Conservation (phyloP, 1,284 basidiomycete species). For the Wolfiporia cocos region DNA sequence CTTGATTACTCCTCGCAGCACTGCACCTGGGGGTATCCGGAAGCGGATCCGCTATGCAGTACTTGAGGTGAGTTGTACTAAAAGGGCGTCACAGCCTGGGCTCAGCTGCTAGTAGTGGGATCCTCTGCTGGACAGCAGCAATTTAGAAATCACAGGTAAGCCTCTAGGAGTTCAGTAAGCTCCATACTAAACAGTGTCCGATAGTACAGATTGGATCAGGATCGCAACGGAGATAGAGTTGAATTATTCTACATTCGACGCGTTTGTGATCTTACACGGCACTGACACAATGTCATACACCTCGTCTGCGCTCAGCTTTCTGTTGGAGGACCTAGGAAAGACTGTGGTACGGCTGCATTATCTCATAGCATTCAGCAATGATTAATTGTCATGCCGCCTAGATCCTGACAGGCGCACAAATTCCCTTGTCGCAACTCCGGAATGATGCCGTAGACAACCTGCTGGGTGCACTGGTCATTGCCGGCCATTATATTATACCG, state of each 20-base stretch:
- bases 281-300: conserved; percentile 94
- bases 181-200: background rate
- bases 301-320: conserved; percentile 81
- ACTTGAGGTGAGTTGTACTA: conserved; percentile 62
- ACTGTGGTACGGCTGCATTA: conserved; percentile 43
- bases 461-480: conserved; percentile 82
- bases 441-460: conserved; percentile 91
- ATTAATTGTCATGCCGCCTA: conserved; percentile 20
- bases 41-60: conserved; percentile 79
- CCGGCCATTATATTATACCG: conserved; percentile 88
- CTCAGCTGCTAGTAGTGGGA: conserved; percentile 54
- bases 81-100: background rate
- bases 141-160: conserved; percentile 72
- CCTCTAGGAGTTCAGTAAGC: background rate
- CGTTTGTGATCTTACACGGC: conserved; percentile 87
- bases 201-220: conserved; percentile 73
- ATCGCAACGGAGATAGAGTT: conserved; percentile 89
- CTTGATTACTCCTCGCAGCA: conserved; percentile 69
- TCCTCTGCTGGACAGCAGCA: conserved; percentile 83
- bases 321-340: conserved; percentile 89
- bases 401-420: conserved; percentile 91
- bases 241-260: conserved; percentile 81
- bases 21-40: conserved; percentile 51
- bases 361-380: background rate
- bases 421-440: conserved; percentile 81